Percentiles rank a stretch among this genome's conserved stretches.
Conservation (phyloP, 768 basidiomycete genomes). For the Gautieria morchelliformis region DNA sequence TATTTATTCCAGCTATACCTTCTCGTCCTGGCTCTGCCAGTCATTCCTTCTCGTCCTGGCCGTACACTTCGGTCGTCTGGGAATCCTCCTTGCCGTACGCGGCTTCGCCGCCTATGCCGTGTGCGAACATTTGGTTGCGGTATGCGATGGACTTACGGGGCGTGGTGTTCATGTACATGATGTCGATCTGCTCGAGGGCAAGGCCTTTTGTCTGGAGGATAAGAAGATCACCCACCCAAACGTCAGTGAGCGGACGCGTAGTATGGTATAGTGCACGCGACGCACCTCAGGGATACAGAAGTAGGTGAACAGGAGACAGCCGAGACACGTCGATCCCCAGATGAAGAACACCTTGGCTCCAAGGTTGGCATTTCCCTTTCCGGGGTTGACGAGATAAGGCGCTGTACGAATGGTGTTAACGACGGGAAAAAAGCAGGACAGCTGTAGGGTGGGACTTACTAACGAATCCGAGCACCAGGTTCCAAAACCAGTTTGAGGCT, state of each 20-base stretch:
- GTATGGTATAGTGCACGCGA: not conserved
- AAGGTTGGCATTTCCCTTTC: constrained; percentile 31
- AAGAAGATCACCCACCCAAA: too few relatives aligned
- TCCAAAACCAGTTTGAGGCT: constrained; percentile 73
- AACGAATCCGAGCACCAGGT: constrained; percentile 54
- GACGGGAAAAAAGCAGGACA: constrained; percentile 9
- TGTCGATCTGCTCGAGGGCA: constrained; percentile 77
- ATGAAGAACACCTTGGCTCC: constrained; percentile 79
- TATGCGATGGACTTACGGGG: constrained; percentile 36
- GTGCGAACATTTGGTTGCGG: constrained; percentile 15
- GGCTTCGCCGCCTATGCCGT: not conserved
- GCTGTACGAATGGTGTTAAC: constrained; percentile 13
- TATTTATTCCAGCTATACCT: not conserved
- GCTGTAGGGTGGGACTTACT: constrained; percentile 12
- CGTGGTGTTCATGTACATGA: constrained; percentile 60
- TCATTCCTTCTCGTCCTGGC: too few relatives aligned
- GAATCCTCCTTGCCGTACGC: too few relatives aligned
- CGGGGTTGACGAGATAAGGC: constrained; percentile 39
- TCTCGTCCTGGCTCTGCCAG: not conserved
- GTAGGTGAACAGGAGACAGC: constrained; percentile 68
- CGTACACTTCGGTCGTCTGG: too few relatives aligned
- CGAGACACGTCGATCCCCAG: constrained; percentile 62
- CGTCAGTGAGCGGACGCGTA: not conserved
- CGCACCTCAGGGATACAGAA: constrained; percentile 62
- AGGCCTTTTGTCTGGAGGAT: constrained; percentile 51